These are phyloP conservation scores for Caryopteris hybrid DNA, from an alignment of 305 asterid genomes.

Conservation along the genomic window DNA sequence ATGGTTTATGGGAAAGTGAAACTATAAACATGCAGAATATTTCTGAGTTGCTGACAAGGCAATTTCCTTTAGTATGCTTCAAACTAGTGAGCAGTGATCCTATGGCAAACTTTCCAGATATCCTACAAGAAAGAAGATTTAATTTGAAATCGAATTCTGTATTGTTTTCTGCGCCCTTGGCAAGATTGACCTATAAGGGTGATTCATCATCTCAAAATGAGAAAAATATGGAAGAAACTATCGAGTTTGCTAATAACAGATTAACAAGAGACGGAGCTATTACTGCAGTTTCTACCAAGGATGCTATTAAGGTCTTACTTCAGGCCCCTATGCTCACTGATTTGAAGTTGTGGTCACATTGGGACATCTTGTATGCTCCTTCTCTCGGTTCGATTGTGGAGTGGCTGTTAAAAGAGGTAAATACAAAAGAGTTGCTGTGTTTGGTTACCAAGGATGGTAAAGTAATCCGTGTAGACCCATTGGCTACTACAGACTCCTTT, in stretches of 20 bases:
- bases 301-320: constrained; percentile 64
- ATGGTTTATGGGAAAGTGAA: constrained; percentile 43
- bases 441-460: constrained; percentile 81
- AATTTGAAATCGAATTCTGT: constrained; percentile 40
- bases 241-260: constrained; percentile 22
- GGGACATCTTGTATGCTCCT: constrained; percentile 84
- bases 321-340: constrained; percentile 90
- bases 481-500: constrained; percentile 71
- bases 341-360: constrained; percentile 78
- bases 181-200: constrained; percentile 26
- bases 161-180: constrained; percentile 72
- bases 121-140: constrained; percentile 32
- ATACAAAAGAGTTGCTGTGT: constrained; percentile 63
- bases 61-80: constrained; percentile 76
- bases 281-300: constrained; percentile 50
- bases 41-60: constrained; percentile 60
- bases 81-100: constrained; percentile 41
- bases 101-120: constrained; percentile 27
- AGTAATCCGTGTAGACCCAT: constrained; percentile 76
- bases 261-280: constrained; percentile 33
- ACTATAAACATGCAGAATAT: constrained; percentile 38
- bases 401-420: constrained; percentile 84
- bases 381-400: constrained; percentile 81
- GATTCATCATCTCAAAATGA: constrained; percentile 32
- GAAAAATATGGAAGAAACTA: constrained; percentile 25